Evolutionary conservation across 2,329 filamentous ascomycete species (phyloP).

Genomic region (Talaromyces sp.): DNA sequence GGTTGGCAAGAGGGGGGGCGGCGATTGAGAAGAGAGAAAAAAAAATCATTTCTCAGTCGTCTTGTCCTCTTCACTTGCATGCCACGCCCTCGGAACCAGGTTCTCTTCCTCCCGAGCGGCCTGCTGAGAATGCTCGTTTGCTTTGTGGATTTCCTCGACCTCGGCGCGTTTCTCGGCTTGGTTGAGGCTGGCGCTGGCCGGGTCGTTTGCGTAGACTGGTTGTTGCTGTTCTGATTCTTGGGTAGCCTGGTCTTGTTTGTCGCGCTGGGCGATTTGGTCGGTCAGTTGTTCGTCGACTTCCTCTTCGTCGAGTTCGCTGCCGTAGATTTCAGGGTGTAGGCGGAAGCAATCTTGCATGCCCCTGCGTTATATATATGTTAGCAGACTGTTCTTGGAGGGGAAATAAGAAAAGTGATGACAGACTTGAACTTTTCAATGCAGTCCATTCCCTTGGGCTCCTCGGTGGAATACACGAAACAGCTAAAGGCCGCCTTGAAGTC

Average conservation of each 20-base stretch:
- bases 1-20: not conserved
- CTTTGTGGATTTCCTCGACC: constrained; percentile 18
- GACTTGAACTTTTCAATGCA: constrained; percentile 98
- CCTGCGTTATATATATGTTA: constrained; percentile 49
- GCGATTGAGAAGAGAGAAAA: not conserved
- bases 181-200: constrained; percentile 20
- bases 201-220: constrained; percentile 14
- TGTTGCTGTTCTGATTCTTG: constrained; percentile 2
- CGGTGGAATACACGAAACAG: constrained; percentile 93
- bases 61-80: constrained; percentile 19
- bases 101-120: constrained; percentile 36
- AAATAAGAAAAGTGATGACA: constrained; percentile 29
- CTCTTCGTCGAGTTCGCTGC: constrained; percentile 78
- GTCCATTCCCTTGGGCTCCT: constrained; percentile 96
- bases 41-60: constrained; percentile 7
- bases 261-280: constrained; percentile 21
- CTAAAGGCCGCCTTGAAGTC: constrained; percentile 95
- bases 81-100: constrained; percentile 47
- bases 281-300: constrained; percentile 42
- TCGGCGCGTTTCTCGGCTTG: constrained; percentile 22
- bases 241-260: constrained; percentile 12
- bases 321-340: constrained; percentile 87
- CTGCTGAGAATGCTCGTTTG: constrained; percentile 12
- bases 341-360: constrained; percentile 98
- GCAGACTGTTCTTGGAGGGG: not conserved